Percentiles rank a stretch among this genome's conserved stretches.
Conservation (phyloP, 805 yeast genomes). For the Candida endomychidarum region DNA sequence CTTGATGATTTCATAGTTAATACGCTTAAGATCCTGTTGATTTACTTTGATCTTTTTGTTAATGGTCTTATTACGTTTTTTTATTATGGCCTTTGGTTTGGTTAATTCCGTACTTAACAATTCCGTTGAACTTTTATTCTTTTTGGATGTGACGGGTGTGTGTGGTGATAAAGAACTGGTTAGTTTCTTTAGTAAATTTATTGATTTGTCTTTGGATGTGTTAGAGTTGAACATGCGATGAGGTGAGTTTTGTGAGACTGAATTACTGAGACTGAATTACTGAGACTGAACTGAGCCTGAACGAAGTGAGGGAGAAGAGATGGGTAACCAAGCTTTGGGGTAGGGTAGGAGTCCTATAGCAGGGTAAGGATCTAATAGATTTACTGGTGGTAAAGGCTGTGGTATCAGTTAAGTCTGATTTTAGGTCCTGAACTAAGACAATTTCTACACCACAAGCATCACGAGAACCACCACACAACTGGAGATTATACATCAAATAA, state of each 20-base stretch:
- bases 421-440: too few relatives aligned
- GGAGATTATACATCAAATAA: too few relatives aligned
- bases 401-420: too few relatives aligned
- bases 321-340: too few relatives aligned
- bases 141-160: neutral
- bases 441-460: too few relatives aligned
- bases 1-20: conserved; percentile 41
- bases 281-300: too few relatives aligned
- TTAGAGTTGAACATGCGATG: conserved; percentile 27
- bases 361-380: too few relatives aligned
- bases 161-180: conserved; percentile 5
- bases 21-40: conserved; percentile 33
- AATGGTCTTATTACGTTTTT: conserved; percentile 25
- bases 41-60: conserved; percentile 28
- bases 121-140: conserved; percentile 18
- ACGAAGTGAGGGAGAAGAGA: neutral
- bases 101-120: conserved; percentile 19
- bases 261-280: too few relatives aligned
- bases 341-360: too few relatives aligned
- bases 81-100: conserved; percentile 16
- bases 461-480: too few relatives aligned
- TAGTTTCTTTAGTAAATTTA: conserved; percentile 42
- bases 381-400: too few relatives aligned
- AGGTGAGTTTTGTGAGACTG: conserved; percentile 6
- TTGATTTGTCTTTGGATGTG: conserved; percentile 35